Percentiles rank a stretch among this genome's conserved stretches.
These are phyloP conservation scores for Cladorrhinum samala DNA, from an alignment of 495 filamentous ascomycete species.

Conservation along the genomic window DNA sequence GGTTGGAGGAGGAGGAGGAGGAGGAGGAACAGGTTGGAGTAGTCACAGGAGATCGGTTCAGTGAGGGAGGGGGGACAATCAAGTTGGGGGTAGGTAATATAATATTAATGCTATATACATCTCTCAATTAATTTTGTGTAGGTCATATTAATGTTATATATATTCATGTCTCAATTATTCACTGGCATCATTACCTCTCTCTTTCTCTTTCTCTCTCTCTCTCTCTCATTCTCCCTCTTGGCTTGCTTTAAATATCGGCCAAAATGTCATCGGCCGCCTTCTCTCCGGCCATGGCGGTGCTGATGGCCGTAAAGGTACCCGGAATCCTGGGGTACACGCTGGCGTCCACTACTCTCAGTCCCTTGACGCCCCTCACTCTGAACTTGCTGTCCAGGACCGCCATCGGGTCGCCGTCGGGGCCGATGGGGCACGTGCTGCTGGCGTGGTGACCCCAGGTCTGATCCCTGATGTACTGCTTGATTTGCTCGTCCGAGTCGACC, in stretches of 20 bases:
- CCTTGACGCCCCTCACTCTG: conserved; percentile 49
- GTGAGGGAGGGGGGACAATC: too few relatives aligned
- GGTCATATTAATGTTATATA: too few relatives aligned
- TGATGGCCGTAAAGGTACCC: conserved; percentile 47
- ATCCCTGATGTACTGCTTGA: conserved; percentile 45
- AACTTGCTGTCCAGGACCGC: conserved; percentile 56
- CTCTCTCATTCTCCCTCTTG: too few relatives aligned
- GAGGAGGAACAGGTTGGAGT: neutral
- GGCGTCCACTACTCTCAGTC: conserved; percentile 58
- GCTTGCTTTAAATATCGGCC: too few relatives aligned
- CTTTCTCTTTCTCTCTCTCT: too few relatives aligned
- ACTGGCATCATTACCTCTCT: too few relatives aligned
- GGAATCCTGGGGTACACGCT: conserved; percentile 51
- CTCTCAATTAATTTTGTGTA: too few relatives aligned
- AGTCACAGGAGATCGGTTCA: too few relatives aligned
- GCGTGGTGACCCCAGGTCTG: conserved; percentile 57
- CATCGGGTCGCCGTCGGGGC: conserved; percentile 45
- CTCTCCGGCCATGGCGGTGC: conserved; percentile 55
- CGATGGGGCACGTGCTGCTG: conserved; percentile 53
- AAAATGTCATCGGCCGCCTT: conserved; percentile 45
- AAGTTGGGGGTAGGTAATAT: too few relatives aligned
- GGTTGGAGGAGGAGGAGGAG: too few relatives aligned
- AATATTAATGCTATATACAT: too few relatives aligned
- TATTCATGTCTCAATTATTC: too few relatives aligned
- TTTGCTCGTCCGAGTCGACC: conserved; percentile 31